Evolutionary conservation across 2,329 filamentous ascomycete species (phyloP).

Genomic region (Elsinoe batatas): DNA sequence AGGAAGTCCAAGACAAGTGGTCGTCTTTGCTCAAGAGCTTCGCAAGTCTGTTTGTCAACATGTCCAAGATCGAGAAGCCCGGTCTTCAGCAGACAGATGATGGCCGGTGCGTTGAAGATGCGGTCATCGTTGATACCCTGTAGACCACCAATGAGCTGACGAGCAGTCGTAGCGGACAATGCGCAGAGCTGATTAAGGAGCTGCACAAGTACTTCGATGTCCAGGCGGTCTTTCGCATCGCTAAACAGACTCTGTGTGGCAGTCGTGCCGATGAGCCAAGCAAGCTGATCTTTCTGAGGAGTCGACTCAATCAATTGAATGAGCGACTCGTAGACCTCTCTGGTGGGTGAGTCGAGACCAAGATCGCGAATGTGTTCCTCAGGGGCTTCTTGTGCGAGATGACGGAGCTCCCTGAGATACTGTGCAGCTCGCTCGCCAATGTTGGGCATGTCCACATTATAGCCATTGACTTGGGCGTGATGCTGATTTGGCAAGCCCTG

Average conservation of each 20-base stretch:
- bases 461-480: slow-evolving; percentile 51
- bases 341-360: slow-evolving; percentile 43
- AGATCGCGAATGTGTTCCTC: slow-evolving; percentile 52
- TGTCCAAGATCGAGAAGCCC: slow-evolving; percentile 51
- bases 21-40: slow-evolving; percentile 61
- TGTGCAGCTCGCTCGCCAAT: slow-evolving; percentile 45
- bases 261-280: slow-evolving; percentile 44
- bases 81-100: slow-evolving; percentile 49
- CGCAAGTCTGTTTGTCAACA: slow-evolving; percentile 55
- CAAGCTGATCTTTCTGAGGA: slow-evolving; percentile 47
- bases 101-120: slow-evolving; percentile 53
- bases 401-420: slow-evolving; percentile 48
- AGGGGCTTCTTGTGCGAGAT: slow-evolving; percentile 44
- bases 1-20: slow-evolving; percentile 67
- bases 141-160: slow-evolving; percentile 43
- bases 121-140: slow-evolving; percentile 44
- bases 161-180: slow-evolving; percentile 47
- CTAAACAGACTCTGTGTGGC: slow-evolving; percentile 40
- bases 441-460: slow-evolving; percentile 41
- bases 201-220: slow-evolving; percentile 54
- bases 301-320: slow-evolving; percentile 44
- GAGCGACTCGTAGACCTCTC: slow-evolving; percentile 49
- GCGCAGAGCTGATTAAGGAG: slow-evolving; percentile 53
- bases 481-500: slow-evolving; percentile 22
- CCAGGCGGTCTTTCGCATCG: slow-evolving; percentile 45